Conservation (phyloP, 306 rosid genomes). For the Mimosa pudica region DNA sequence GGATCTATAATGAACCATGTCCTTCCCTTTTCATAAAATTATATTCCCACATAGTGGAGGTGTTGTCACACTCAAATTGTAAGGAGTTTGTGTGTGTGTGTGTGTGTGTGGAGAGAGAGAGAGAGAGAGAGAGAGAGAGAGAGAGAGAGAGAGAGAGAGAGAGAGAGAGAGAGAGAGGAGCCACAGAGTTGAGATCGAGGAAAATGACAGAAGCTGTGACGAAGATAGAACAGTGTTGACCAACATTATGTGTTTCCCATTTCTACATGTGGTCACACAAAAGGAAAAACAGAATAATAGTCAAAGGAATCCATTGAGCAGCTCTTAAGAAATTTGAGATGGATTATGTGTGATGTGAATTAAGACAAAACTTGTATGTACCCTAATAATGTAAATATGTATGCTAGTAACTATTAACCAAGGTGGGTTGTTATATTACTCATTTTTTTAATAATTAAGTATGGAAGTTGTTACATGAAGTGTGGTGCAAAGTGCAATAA, state of each 20-base stretch:
- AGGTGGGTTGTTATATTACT: neutral
- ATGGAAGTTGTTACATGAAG: neutral
- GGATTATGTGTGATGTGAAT: neutral
- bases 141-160: neutral
- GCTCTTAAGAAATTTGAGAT: neutral
- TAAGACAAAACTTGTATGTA: neutral
- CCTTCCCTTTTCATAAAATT: slow-evolving; percentile 29
- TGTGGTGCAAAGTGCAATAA: slow-evolving; percentile 4
- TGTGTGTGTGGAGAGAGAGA: too few relatives aligned
- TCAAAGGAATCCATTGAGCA: slow-evolving; percentile 34
- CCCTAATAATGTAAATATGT: neutral
- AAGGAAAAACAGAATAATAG: neutral
- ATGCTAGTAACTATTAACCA: slow-evolving; percentile 22
- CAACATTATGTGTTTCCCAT: slow-evolving; percentile 41
- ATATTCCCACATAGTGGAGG: slow-evolving; percentile 15
- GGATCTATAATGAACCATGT: slow-evolving; percentile 1
- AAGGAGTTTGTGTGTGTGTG: neutral
- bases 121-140: too few relatives aligned
- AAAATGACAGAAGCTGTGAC: slow-evolving; percentile 3
- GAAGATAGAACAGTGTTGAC: slow-evolving; percentile 30
- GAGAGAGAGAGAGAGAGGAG: neutral
- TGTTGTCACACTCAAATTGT: neutral
- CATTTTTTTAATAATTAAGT: neutral
- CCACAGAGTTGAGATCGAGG: neutral
- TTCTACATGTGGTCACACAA: slow-evolving; percentile 22